Base-by-base conservation (phyloP, 805 yeast genomes). In the Pichia nakasei region DNA sequence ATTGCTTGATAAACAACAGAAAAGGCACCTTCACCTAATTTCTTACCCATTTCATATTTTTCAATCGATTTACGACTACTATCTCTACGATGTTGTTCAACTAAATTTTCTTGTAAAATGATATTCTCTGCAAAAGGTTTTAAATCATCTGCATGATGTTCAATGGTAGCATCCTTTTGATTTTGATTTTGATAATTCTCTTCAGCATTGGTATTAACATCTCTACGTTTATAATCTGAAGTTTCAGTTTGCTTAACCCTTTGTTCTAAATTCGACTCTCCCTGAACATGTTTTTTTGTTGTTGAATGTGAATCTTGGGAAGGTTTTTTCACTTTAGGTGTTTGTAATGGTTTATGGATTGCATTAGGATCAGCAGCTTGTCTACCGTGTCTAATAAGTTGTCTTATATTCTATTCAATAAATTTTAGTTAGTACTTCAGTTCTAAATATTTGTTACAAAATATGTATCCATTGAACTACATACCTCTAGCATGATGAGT, bases 1-100 rank as follows among this genome's bases (percentile, higher is more conserved):
- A 54, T 48, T 5, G 78, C 81, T 39, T 68, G 69, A 54, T 73
- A 73, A 20, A 76, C 82, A 11, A 68, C 62, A 1, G 80, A 74
- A 48, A 76, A 76, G 0, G 82, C 82, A 17, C 82, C 82, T 55
- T 76, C 82, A 15, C 82, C 82, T 48, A 76, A 61, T 39, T 70
- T 69, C 21, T 70, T 73, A 42, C 66, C 45, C 24, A 76, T 60
- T 38, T 66, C 57, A 56, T 76, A 76, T 21, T 64, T 50, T 22
- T 61, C 60, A 35, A 65, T 52, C 3, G 59, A 54, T 38, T 55
- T 56, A 35, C 51, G 52, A 31, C 48, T 47, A 17, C 22, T 33
- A 29, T 56, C 53, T 35, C 51, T 50, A 27, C 47, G 47, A 32
- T 48, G 40, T 20, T 40, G 43, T 29, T 57, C 53, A 12, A 50